Evolutionary conservation across 2,329 filamentous ascomycete species (phyloP), one percentile per base, ranked within the genome.

Genomic region (Elsinoe necatrix): DNA sequence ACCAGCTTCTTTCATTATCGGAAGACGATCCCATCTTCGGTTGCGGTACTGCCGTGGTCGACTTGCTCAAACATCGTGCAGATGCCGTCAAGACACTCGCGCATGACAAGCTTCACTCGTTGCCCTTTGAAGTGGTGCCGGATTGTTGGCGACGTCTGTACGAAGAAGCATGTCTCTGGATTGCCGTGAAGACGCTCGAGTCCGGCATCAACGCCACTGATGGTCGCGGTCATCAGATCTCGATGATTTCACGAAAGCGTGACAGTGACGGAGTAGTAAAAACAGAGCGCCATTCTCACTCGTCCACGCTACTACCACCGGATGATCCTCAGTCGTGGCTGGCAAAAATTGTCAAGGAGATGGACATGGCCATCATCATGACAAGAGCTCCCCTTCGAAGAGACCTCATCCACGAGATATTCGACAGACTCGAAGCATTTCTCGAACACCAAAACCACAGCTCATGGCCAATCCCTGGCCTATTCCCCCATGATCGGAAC

Each of bases 331-430:
- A 20, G 43, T 43, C 20, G 7, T 81, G 76, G 70, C 66, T 90
- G 3, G 76, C 80, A 31, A 68, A 75, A 1, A 74, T 86, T 1
- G 79, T 95, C 31, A 77, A 78, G 55, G 72, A 78, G 1, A 76
- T 97, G 1, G 91, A 96, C 64, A 82, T 84, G 68, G 84, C 86
- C 0, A 71, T 95, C 43, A 88, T 95, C 45, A 79, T 90, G 55
- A 81, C 87, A 0, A 87, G 86, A 0, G 85, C 80, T 0, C 80
- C 81, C 1, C 75, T 66, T 1, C 74, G 87, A 56, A 78, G 80
- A 6, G 62, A 65, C 4, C 37, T 75, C 1, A 64, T 75, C 16
- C 67, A 72, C 57, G 39, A 78, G 68, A 75, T 84, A 45, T 76
- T 84, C 57, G 65, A 70, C 41, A 75, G 77, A 0, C 64, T 87